Percentiles rank a stretch among this genome's conserved stretches.
Conservation (phyloP, 768 basidiomycete species). For the Ramaria rubella region DNA sequence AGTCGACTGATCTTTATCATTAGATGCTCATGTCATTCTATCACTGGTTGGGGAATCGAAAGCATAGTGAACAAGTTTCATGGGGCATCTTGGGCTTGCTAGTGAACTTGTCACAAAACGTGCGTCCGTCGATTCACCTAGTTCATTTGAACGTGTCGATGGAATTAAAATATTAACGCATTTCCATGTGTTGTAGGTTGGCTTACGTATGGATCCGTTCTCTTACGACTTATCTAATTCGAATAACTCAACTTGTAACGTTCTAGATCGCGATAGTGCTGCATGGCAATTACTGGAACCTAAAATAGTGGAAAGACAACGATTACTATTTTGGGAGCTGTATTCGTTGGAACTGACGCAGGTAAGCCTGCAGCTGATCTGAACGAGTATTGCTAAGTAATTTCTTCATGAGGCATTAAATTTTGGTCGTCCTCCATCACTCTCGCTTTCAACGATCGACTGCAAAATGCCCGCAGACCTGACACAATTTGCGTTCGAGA, state of each 20-base stretch:
- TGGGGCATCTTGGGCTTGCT: slow-evolving; percentile 64
- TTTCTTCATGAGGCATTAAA: neutral
- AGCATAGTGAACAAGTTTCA: slow-evolving; percentile 65
- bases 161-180: no score
- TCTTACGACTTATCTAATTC: slow-evolving; percentile 34
- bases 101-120: slow-evolving; percentile 58
- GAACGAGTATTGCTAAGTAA: slow-evolving; percentile 19
- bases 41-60: slow-evolving; percentile 11
- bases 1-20: neutral
- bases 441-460: slow-evolving; percentile 12
- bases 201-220: slow-evolving; percentile 51
- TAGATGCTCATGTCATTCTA: slow-evolving; percentile 12
- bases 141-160: no score
- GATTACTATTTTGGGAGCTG: slow-evolving; percentile 72
- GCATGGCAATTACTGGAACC: slow-evolving; percentile 52
- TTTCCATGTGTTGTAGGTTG: slow-evolving; percentile 52
- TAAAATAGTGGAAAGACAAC: slow-evolving; percentile 57
- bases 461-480: slow-evolving; percentile 19
- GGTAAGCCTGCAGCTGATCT: slow-evolving; percentile 31
- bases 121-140: slow-evolving; percentile 31
- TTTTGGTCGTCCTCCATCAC: slow-evolving; percentile 2
- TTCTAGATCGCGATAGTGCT: slow-evolving; percentile 57
- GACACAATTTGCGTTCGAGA: slow-evolving; percentile 11
- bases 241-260: slow-evolving; percentile 13
- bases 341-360: slow-evolving; percentile 67